phyloP scores from a whole-genome alignment of 148 eudicot species.

The Selenicereus undatus region DNA sequence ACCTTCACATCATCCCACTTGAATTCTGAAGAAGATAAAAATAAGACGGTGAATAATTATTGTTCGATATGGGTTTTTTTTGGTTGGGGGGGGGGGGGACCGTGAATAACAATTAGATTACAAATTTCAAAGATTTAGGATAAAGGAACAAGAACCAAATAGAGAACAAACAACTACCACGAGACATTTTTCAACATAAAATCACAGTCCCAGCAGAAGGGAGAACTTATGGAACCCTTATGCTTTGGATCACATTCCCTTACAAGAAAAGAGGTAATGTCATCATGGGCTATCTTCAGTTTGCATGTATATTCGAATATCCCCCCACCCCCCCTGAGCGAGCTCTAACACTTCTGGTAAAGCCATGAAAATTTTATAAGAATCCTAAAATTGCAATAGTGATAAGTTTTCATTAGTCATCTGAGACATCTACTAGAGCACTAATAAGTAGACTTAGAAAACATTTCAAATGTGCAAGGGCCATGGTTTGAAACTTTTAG shows the following conservation, averaged over 20 bases:
- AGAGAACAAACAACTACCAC: background rate
- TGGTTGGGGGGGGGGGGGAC: too few species aligned
- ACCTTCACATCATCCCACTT: constrained; percentile 96
- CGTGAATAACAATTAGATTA: background rate
- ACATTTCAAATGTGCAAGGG: too few species aligned
- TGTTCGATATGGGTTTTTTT: too few species aligned
- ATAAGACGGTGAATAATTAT: background rate
- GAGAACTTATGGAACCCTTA: background rate
- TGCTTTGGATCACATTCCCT: background rate
- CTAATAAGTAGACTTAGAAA: too few species aligned
- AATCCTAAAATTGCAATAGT: too few species aligned
- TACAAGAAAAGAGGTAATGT: background rate
- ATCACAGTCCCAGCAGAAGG: background rate
- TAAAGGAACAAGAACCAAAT: background rate
- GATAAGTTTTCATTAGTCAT: too few species aligned
- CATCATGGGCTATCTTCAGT: background rate
- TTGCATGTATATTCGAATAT: too few species aligned
- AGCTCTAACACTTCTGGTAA: too few species aligned
- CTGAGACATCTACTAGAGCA: too few species aligned
- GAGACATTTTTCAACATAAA: background rate
- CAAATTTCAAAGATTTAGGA: background rate
- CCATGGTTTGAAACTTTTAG: too few species aligned
- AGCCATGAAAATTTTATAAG: too few species aligned
- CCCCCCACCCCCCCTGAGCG: too few species aligned
- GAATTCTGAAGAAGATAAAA: constrained; percentile 56